These are phyloP conservation scores for Syzygium aqueum DNA, from an alignment of 345 rosid genomes.

Conservation along the genomic window DNA sequence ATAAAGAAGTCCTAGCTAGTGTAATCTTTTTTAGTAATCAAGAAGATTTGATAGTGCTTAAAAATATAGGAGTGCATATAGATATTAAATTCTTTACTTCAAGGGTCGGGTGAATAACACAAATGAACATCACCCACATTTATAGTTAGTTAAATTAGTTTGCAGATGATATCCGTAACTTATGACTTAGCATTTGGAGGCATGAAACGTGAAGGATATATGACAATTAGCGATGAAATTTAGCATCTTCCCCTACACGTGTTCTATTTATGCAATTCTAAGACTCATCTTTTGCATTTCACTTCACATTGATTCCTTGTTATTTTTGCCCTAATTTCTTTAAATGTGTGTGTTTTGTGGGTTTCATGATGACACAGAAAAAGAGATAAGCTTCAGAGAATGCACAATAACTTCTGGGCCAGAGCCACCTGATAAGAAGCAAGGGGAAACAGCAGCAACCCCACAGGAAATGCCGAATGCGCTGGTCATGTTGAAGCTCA, in stretches of 20 bases:
- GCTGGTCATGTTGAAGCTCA: slow-evolving; percentile 32
- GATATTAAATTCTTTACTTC: too few relatives aligned
- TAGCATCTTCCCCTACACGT: too few relatives aligned
- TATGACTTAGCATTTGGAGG: neutral
- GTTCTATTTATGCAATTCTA: neutral
- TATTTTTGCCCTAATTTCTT: neutral
- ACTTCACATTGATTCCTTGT: neutral
- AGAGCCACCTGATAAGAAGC: slow-evolving; percentile 11
- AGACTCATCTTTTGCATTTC: neutral
- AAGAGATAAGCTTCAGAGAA: slow-evolving; percentile 47
- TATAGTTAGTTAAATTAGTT: neutral
- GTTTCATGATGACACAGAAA: slow-evolving; percentile 11
- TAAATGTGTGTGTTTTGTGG: neutral
- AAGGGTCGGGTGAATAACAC: neutral
- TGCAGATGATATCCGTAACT: neutral
- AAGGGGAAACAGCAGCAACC: neutral
- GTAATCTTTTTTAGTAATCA: neutral
- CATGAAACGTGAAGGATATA: neutral
- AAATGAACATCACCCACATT: neutral
- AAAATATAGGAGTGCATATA: too few relatives aligned
- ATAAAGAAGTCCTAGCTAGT: neutral
- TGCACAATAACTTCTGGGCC: slow-evolving; percentile 8
- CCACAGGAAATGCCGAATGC: slow-evolving; percentile 38
- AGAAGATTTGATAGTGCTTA: too few relatives aligned
- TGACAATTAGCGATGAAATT: too few relatives aligned